Percentiles rank a stretch among this genome's conserved stretches.
Evolutionary conservation across 1,284 basidiomycete genomes (phyloP).

Genomic region (Ceraceosorus bombacis): DNA sequence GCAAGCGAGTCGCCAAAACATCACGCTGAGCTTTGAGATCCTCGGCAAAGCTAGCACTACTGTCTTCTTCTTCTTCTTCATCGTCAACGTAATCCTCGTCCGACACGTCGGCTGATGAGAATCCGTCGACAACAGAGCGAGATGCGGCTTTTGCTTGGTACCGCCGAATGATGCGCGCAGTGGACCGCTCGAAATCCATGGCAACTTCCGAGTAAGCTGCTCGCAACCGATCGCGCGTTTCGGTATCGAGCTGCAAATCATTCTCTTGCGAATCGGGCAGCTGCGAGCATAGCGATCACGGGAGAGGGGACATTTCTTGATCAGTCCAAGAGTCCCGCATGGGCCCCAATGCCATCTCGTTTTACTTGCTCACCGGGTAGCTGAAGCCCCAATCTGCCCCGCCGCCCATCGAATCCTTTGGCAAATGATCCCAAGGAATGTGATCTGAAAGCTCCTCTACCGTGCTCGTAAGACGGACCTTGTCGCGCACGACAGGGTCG

Average conservation of each 20-base stretch:
- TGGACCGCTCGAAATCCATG: conserved; percentile 33
- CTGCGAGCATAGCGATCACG: neutral
- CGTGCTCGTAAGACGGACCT: conserved; percentile 34
- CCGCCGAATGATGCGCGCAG: conserved; percentile 5
- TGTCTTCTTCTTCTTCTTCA: conserved; percentile 17
- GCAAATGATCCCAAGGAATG: conserved; percentile 27
- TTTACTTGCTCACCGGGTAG: conserved; percentile 6
- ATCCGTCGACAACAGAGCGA: neutral
- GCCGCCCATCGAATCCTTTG: conserved; percentile 27
- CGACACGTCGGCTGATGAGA: conserved; percentile 8
- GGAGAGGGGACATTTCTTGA: neutral
- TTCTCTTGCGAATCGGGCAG: conserved; percentile 29
- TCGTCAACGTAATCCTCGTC: conserved; percentile 11
- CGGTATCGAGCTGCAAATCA: conserved; percentile 24
- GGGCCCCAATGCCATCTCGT: neutral
- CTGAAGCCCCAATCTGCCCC: conserved; percentile 22
- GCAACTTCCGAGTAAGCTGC: conserved; percentile 20
- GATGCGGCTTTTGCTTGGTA: conserved; percentile 16
- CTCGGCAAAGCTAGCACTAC: conserved; percentile 20
- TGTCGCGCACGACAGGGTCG: conserved; percentile 42
- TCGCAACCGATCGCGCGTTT: conserved; percentile 15
- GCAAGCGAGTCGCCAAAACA: conserved; percentile 36
- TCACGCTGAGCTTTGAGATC: conserved; percentile 33
- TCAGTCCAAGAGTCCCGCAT: neutral
- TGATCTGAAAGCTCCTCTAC: conserved; percentile 32